These are phyloP conservation scores for Dinochytrium kinnereticum DNA, from an alignment of 371 early-diverging fungal genomes.

Conservation along the genomic window DNA sequence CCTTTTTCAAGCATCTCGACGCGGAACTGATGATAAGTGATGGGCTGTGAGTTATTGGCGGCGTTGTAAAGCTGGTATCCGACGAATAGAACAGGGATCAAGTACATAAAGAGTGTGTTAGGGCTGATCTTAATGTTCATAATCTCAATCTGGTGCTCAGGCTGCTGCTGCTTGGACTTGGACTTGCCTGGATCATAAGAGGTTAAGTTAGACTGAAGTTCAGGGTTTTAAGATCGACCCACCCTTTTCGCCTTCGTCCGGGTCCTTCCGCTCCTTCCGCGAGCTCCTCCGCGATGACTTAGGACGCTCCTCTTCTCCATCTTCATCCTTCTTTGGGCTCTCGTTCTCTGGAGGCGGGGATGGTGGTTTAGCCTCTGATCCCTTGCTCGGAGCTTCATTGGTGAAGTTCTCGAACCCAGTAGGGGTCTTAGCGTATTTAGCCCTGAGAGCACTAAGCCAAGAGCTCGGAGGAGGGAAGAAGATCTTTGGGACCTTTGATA, in stretches of 20 bases:
- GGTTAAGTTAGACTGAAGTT: neutral
- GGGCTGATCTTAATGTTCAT: slow-evolving; percentile 35
- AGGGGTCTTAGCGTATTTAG: neutral
- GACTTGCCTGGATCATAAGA: neutral
- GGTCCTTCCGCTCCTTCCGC: slow-evolving; percentile 16
- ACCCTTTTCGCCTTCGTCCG: slow-evolving; percentile 7
- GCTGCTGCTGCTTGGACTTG: neutral
- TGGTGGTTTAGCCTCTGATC: neutral
- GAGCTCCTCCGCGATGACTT: neutral
- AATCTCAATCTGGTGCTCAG: slow-evolving; percentile 6
- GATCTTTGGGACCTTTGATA: neutral
- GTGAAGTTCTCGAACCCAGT: slow-evolving; percentile 11
- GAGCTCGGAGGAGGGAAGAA: neutral
- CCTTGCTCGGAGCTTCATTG: neutral
- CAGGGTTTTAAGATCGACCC: neutral
- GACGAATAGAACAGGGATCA: slow-evolving; percentile 39
- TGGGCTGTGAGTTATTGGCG: slow-evolving; percentile 46
- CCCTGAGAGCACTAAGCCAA: neutral
- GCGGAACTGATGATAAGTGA: slow-evolving; percentile 94
- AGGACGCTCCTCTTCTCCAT: neutral
- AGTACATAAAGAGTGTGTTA: slow-evolving; percentile 35
- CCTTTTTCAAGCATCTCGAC: slow-evolving; percentile 88
- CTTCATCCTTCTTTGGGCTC: slow-evolving; percentile 5
- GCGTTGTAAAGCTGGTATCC: slow-evolving; percentile 35
- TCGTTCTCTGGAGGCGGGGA: neutral